phyloP scores from a whole-genome alignment of 129 eudicot genomes.

The Lactuca sativa region DNA sequence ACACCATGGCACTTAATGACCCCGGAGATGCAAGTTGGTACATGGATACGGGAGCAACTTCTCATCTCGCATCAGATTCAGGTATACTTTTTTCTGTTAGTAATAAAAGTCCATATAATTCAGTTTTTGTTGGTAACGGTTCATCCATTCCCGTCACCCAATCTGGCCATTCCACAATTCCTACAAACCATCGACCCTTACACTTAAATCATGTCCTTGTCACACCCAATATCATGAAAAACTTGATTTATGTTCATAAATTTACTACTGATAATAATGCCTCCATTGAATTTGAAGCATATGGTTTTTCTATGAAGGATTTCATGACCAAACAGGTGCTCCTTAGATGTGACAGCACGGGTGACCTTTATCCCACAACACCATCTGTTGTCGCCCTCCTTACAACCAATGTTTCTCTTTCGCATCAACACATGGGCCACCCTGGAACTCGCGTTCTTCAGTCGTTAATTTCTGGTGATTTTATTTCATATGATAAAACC shows the following conservation, averaged over 20 bases:
- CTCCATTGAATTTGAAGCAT: no score
- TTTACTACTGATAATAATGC: no score
- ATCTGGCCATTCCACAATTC: neutral
- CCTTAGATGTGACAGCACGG: neutral
- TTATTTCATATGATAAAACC: neutral
- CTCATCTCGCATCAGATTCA: neutral
- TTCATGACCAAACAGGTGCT: neutral
- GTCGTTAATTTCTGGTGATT: neutral
- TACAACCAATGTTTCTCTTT: neutral
- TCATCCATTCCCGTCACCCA: neutral
- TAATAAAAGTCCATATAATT: neutral
- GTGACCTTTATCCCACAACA: neutral
- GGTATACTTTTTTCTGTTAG: neutral
- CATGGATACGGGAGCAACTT: neutral
- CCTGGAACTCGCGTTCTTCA: neutral
- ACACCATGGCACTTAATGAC: neutral
- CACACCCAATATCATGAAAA: no score
- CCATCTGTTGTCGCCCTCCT: neutral
- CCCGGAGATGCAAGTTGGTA: no score
- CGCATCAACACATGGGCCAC: neutral
- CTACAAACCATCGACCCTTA: neutral
- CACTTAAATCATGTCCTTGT: no score
- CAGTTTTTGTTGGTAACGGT: neutral
- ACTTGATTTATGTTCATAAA: no score
- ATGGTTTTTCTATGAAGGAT: neutral